Evolutionary conservation across 768 basidiomycete species (phyloP).

Genomic region (Pholiota molesta): DNA sequence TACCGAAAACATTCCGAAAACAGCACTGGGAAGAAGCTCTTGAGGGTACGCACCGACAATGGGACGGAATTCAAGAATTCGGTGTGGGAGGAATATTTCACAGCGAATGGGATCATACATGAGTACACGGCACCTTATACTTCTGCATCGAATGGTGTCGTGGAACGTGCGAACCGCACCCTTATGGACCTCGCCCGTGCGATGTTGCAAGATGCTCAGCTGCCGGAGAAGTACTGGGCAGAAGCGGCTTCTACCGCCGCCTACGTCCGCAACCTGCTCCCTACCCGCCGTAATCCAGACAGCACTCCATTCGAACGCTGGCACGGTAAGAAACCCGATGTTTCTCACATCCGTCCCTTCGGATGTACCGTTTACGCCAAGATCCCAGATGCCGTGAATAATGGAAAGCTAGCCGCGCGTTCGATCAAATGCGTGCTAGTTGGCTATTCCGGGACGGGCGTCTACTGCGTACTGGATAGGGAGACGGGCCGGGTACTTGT

Average conservation of each 20-base stretch:
- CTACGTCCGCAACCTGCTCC: too few relatives aligned
- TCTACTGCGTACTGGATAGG: conserved; percentile 22
- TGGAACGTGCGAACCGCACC: conserved; percentile 29
- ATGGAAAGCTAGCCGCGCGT: conserved; percentile 12
- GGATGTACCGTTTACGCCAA: conserved; percentile 34
- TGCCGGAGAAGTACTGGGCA: conserved; percentile 22
- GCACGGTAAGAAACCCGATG: conserved; percentile 6
- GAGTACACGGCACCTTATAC: conserved; percentile 30
- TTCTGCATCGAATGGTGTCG: conserved; percentile 33
- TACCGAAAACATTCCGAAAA: conserved; percentile 2
- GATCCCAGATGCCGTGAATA: conserved; percentile 21
- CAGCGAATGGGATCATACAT: conserved; percentile 9
- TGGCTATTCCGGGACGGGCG: conserved; percentile 22
- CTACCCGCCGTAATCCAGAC: too few relatives aligned
- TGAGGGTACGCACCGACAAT: conserved; percentile 3
- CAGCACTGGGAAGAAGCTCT: conserved; percentile 10
- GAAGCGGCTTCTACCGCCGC: conserved; percentile 19
- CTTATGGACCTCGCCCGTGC: conserved; percentile 25
- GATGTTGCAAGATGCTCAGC: conserved; percentile 23
- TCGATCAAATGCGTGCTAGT: conserved; percentile 22
- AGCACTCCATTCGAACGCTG: too few relatives aligned
- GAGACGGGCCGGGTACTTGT: conserved; percentile 15
- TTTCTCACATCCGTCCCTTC: conserved; percentile 31
- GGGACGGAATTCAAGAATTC: conserved; percentile 15
- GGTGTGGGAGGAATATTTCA: background rate